Conservation (phyloP, 2,329 filamentous ascomycete species). For the Epichloe bromicola region DNA sequence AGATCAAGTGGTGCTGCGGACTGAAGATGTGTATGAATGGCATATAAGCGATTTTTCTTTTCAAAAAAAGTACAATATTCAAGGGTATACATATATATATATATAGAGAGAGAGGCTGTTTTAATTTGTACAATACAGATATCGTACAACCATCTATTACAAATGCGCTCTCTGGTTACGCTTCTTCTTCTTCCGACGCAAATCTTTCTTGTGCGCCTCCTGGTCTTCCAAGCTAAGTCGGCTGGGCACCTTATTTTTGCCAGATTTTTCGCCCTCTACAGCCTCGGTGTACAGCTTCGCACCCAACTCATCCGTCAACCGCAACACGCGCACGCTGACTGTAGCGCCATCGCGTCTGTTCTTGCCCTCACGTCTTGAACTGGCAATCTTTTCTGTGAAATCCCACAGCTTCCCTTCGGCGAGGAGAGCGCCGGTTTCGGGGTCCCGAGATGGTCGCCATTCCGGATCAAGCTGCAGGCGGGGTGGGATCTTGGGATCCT, state of each 20-base stretch:
- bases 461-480: constrained; percentile 57
- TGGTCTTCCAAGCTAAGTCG: constrained; percentile 38
- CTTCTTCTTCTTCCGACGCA: constrained; percentile 35
- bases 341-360: constrained; percentile 88
- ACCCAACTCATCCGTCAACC: constrained; percentile 63
- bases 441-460: constrained; percentile 61
- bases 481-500: constrained; percentile 47
- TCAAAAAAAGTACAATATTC: neutral
- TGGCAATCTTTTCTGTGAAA: constrained; percentile 79
- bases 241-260: constrained; percentile 25
- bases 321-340: constrained; percentile 68
- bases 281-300: constrained; percentile 52
- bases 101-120: neutral
- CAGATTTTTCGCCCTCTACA: constrained; percentile 22
- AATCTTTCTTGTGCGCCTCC: constrained; percentile 26
- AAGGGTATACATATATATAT: neutral
- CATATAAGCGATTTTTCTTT: neutral
- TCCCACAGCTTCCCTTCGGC: constrained; percentile 75
- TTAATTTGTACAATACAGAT: neutral
- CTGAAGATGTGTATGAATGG: neutral
- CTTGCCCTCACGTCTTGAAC: constrained; percentile 79
- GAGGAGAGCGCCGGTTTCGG: constrained; percentile 44
- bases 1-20: neutral
- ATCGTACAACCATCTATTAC: constrained; percentile 14
- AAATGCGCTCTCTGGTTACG: constrained; percentile 39